A percentile compares a stretch with the other conserved stretches of the same genome.
These are phyloP conservation scores for Nothophytophthora sp. DNA, from an alignment of 352 stramenopile genomes.

Conservation along the genomic window DNA sequence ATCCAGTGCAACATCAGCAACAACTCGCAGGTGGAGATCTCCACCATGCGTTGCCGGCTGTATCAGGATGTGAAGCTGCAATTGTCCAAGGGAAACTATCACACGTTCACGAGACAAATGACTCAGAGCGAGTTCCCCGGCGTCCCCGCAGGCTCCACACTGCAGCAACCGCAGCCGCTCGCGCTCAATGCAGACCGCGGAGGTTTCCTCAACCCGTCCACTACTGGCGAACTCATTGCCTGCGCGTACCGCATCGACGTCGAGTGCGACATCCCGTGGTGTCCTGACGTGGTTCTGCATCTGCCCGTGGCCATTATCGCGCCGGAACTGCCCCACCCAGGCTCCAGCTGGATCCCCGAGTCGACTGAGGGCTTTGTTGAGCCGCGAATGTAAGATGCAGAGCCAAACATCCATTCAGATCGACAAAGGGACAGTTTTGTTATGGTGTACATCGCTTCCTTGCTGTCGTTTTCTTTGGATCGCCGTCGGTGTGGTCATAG, in stretches of 20 bases:
- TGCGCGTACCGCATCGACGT: conserved; percentile 65
- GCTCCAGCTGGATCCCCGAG: conserved; percentile 21
- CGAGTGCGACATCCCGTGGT: conserved; percentile 71
- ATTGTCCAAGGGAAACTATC: conserved; percentile 26
- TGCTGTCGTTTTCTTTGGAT: too few species aligned
- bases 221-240: conserved; percentile 43
- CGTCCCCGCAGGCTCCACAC: conserved; percentile 28
- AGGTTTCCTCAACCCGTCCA: conserved; percentile 45
- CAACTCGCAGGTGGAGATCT: conserved; percentile 52
- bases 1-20: conserved; percentile 72
- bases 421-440: too few species aligned
- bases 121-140: conserved; percentile 46
- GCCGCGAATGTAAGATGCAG: too few species aligned
- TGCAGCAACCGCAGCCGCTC: conserved; percentile 57
- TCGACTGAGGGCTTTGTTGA: conserved; percentile 20
- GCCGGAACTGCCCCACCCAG: conserved; percentile 21
- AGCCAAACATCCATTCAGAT: too few species aligned
- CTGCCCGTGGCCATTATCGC: conserved; percentile 63
- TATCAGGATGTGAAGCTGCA: conserved; percentile 54
- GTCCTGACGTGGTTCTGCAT: conserved; percentile 54
- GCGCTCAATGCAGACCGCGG: conserved; percentile 30
- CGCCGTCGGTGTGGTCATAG: conserved; percentile 9
- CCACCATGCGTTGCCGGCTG: conserved; percentile 57
- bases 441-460: too few species aligned
- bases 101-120: conserved; percentile 45